Conservation (phyloP, 352 stramenopile genomes). For the Phytopythium oedochilum region DNA sequence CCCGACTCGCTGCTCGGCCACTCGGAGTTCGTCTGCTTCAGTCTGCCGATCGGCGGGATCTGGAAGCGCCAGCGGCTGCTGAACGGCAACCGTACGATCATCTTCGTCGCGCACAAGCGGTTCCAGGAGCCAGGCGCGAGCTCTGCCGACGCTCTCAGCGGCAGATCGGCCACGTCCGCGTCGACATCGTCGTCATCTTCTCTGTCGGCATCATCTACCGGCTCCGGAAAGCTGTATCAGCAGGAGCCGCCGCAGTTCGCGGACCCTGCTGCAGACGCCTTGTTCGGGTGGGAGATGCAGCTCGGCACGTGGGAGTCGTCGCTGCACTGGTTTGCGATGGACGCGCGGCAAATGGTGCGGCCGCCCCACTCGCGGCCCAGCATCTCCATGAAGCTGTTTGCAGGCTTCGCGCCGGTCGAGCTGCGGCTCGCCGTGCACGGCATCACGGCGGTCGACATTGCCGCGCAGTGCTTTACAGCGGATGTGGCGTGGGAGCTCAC, state of each 20-base stretch:
- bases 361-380: neutral
- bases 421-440: constrained; percentile 27
- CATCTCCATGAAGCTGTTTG: constrained; percentile 17
- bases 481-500: constrained; percentile 46
- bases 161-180: too few species aligned
- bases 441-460: constrained; percentile 36
- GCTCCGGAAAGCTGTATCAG: too few species aligned
- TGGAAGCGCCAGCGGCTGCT: constrained; percentile 37
- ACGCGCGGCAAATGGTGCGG: constrained; percentile 21
- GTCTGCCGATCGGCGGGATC: constrained; percentile 41
- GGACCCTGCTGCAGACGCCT: constrained; percentile 9
- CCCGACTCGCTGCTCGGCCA: constrained; percentile 21
- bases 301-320: constrained; percentile 33
- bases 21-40: constrained; percentile 37
- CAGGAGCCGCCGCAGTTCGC: neutral
- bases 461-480: constrained; percentile 32
- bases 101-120: constrained; percentile 33
- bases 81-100: constrained; percentile 20
- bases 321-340: constrained; percentile 45
- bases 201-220: neutral
- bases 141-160: too few species aligned
- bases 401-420: constrained; percentile 26
- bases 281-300: constrained; percentile 62
- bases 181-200: neutral
- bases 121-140: constrained; percentile 25